phyloP scores from a whole-genome alignment of 495 filamentous ascomycete species.

The Recurvomyces mirabilis region DNA sequence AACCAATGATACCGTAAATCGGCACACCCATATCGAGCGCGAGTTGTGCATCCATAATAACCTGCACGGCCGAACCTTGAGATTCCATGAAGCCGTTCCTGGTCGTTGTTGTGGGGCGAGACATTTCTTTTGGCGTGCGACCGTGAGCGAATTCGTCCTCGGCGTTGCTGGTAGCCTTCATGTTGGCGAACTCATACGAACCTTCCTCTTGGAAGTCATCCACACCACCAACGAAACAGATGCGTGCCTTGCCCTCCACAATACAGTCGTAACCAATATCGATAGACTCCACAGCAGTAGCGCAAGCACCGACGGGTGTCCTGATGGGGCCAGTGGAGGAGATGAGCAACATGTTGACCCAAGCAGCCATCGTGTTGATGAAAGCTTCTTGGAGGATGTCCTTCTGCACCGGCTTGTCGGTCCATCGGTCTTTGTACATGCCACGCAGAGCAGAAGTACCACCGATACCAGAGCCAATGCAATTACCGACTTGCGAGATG shows the following conservation, averaged over 20 bases:
- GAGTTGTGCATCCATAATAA: slow-evolving; percentile 95
- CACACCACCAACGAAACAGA: slow-evolving; percentile 96
- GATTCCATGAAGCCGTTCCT: slow-evolving; percentile 99
- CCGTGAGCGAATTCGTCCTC: slow-evolving; percentile 93
- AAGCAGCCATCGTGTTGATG: slow-evolving; percentile 99
- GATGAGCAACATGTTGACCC: slow-evolving; percentile 97
- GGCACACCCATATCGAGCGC: slow-evolving; percentile 98
- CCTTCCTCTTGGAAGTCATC: slow-evolving; percentile 99
- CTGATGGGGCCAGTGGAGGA: slow-evolving; percentile 98
- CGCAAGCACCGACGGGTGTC: slow-evolving; percentile 94
- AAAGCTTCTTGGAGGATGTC: slow-evolving; percentile 99
- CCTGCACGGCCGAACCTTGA: slow-evolving; percentile 93
- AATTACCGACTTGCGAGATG: slow-evolving; percentile 95
- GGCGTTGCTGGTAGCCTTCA: slow-evolving; percentile 97
- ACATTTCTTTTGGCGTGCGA: slow-evolving; percentile 95
- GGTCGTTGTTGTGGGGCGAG: slow-evolving; percentile 89
- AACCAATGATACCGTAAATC: slow-evolving; percentile 86
- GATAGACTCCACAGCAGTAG: slow-evolving; percentile 91
- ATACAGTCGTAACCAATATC: slow-evolving; percentile 98
- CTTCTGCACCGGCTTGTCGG: slow-evolving; percentile 97
- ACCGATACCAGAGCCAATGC: slow-evolving; percentile 94
- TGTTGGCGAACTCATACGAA: slow-evolving; percentile 99
- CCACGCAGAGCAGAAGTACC: slow-evolving; percentile 82
- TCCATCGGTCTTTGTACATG: slow-evolving; percentile 96
- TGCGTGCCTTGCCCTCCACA: slow-evolving; percentile 87